These are phyloP conservation scores for Spinacia oleracea DNA, from an alignment of 179 eudicot species.

Conservation along the genomic window DNA sequence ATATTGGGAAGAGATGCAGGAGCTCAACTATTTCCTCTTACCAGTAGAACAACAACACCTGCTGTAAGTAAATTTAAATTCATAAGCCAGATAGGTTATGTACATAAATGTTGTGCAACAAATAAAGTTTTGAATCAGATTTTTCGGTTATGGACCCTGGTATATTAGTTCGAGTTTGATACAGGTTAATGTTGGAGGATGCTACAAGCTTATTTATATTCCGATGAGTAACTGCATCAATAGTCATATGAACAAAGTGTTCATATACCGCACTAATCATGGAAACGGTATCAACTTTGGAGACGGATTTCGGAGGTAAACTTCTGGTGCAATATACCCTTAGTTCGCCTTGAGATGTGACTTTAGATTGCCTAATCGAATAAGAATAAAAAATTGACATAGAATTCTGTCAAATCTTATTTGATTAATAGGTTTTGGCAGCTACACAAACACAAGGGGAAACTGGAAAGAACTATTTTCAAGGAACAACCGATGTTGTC, in stretches of 20 bases:
- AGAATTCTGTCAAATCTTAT: too few relatives aligned
- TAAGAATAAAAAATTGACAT: too few relatives aligned
- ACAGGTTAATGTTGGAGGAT: slow-evolving; percentile 93
- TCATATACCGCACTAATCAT: slow-evolving; percentile 78
- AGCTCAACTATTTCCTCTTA: too few relatives aligned
- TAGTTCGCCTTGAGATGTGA: too few relatives aligned
- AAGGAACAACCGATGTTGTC: slow-evolving; percentile 98
- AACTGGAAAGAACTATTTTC: slow-evolving; percentile 95
- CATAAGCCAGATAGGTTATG: background rate
- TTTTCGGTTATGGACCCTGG: background rate
- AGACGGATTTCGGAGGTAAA: too few relatives aligned
- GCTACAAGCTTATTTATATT: slow-evolving; percentile 88
- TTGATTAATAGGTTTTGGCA: too few relatives aligned
- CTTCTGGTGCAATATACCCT: too few relatives aligned
- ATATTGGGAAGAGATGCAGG: too few relatives aligned
- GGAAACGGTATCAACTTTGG: slow-evolving; percentile 86
- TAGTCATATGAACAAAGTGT: slow-evolving; percentile 91
- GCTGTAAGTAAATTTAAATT: slow-evolving; percentile 41
- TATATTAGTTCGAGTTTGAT: slow-evolving; percentile 6
- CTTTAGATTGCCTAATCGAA: too few relatives aligned
- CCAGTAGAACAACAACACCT: too few relatives aligned
- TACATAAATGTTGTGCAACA: background rate
- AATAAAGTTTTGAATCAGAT: background rate
- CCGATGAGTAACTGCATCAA: slow-evolving; percentile 99
- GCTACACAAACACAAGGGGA: too few relatives aligned